Percentiles rank a stretch among this genome's conserved stretches.
These are phyloP conservation scores for Maudiozyma serrabonitensis DNA, from an alignment of 805 yeast species.

Conservation along the genomic window DNA sequence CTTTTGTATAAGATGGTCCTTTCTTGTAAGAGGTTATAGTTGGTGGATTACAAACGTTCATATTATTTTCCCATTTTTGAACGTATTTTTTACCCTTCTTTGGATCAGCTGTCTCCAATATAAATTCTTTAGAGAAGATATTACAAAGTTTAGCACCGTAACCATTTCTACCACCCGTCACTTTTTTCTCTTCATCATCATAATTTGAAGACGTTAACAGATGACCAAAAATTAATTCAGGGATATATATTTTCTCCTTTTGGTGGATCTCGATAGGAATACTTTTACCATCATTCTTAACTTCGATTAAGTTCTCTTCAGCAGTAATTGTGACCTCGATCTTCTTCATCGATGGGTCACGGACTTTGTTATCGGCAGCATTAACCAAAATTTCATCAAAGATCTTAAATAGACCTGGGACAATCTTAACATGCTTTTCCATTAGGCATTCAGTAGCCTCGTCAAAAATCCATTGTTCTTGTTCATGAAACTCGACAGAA, in stretches of 20 bases:
- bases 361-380: slow-evolving; percentile 96
- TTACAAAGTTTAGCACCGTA: slow-evolving; percentile 97
- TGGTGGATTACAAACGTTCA: slow-evolving; percentile 71
- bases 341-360: slow-evolving; percentile 84
- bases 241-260: slow-evolving; percentile 87
- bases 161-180: slow-evolving; percentile 97
- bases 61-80: slow-evolving; percentile 83
- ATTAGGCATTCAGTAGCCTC: slow-evolving; percentile 52
- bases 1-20: slow-evolving; percentile 71
- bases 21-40: slow-evolving; percentile 44
- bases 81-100: slow-evolving; percentile 49
- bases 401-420: slow-evolving; percentile 92
- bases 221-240: slow-evolving; percentile 93
- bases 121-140: slow-evolving; percentile 82
- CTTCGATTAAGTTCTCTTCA: slow-evolving; percentile 64
- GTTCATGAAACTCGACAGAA: slow-evolving; percentile 72
- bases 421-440: slow-evolving; percentile 58
- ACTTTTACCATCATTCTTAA: slow-evolving; percentile 89
- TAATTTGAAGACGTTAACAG: slow-evolving; percentile 90
- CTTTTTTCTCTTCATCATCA: slow-evolving; percentile 90
- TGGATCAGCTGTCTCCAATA: slow-evolving; percentile 81
- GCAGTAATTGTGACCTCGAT: slow-evolving; percentile 75
- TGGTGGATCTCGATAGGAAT: slow-evolving; percentile 90
- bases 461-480: slow-evolving; percentile 80
- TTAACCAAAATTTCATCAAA: slow-evolving; percentile 95